Evolutionary conservation across 179 eudicot species (phyloP).

Genomic region (Carnegiea gigantea): DNA sequence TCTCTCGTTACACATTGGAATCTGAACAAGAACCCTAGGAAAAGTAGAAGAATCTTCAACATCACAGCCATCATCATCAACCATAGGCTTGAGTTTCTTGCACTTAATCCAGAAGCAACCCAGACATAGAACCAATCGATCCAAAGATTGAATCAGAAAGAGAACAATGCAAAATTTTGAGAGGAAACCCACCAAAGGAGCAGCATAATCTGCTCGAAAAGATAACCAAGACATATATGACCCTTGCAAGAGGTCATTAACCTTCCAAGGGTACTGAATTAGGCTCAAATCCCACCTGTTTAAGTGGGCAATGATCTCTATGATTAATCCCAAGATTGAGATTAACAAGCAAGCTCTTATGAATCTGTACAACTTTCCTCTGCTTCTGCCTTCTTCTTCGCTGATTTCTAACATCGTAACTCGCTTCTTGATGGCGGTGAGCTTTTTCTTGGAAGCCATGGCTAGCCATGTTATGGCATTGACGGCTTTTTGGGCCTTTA

Average conservation of each 20-base stretch:
- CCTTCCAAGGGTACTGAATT: slow-evolving; percentile 44
- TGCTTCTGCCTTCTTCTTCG: slow-evolving; percentile 48
- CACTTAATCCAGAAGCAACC: slow-evolving; percentile 64
- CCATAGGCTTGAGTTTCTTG: slow-evolving; percentile 50
- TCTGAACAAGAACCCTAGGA: slow-evolving; percentile 75
- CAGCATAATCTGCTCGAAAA: slow-evolving; percentile 53
- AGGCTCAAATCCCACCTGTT: slow-evolving; percentile 56
- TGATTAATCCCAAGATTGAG: slow-evolving; percentile 44
- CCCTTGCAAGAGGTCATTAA: slow-evolving; percentile 46
- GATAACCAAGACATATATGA: slow-evolving; percentile 56
- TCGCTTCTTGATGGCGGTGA: slow-evolving; percentile 47
- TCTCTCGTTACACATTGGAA: slow-evolving; percentile 74
- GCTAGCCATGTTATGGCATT: slow-evolving; percentile 40
- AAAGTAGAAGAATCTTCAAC: slow-evolving; percentile 43
- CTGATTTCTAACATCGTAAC: slow-evolving; percentile 37
- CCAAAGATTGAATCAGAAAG: slow-evolving; percentile 60
- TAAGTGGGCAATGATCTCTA: slow-evolving; percentile 59
- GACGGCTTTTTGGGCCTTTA: slow-evolving; percentile 42
- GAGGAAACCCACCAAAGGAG: slow-evolving; percentile 42
- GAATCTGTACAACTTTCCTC: slow-evolving; percentile 56
- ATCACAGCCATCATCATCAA: slow-evolving; percentile 37
- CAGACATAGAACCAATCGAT: slow-evolving; percentile 50
- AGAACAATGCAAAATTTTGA: slow-evolving; percentile 51
- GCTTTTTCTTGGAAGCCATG: slow-evolving; percentile 22
- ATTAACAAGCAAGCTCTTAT: slow-evolving; percentile 49